phyloP scores from a whole-genome alignment of 2,329 filamentous ascomycete genomes.

The Botryosphaeria dothidea region DNA sequence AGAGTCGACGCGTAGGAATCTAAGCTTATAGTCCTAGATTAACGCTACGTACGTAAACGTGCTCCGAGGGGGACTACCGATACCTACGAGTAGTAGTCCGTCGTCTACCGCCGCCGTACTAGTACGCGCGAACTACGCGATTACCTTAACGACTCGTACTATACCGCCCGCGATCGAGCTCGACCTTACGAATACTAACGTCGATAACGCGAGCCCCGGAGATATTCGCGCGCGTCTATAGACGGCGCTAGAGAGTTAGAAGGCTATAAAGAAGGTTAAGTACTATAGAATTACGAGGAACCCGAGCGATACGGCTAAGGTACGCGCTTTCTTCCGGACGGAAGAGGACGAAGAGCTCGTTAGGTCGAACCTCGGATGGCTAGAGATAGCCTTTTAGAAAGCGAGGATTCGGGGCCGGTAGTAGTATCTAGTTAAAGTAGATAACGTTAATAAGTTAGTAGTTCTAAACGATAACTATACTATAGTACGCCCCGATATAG shows the following conservation, averaged over 20 bases:
- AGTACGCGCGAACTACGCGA: neutral
- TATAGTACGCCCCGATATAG: too few species aligned
- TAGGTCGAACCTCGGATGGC: neutral
- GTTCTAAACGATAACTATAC: too few species aligned
- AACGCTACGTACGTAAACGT: neutral
- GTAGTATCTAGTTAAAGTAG: neutral
- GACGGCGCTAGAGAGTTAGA: neutral
- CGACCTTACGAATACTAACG: neutral
- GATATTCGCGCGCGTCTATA: neutral
- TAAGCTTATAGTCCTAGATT: neutral
- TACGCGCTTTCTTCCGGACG: neutral
- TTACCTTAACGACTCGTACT: neutral
- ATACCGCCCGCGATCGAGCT: neutral
- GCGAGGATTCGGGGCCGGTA: neutral
- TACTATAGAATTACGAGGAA: neutral
- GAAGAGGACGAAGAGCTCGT: neutral
- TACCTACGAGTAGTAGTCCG: neutral
- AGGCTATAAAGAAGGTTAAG: neutral
- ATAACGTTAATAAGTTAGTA: neutral
- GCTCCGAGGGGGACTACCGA: neutral
- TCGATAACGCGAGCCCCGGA: neutral
- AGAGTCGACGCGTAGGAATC: neutral
- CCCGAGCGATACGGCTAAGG: neutral
- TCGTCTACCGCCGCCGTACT: neutral
- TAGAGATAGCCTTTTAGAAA: neutral